Conservation (phyloP, 192 early-diverging fungal genomes). For the Kappamyces sp. region DNA sequence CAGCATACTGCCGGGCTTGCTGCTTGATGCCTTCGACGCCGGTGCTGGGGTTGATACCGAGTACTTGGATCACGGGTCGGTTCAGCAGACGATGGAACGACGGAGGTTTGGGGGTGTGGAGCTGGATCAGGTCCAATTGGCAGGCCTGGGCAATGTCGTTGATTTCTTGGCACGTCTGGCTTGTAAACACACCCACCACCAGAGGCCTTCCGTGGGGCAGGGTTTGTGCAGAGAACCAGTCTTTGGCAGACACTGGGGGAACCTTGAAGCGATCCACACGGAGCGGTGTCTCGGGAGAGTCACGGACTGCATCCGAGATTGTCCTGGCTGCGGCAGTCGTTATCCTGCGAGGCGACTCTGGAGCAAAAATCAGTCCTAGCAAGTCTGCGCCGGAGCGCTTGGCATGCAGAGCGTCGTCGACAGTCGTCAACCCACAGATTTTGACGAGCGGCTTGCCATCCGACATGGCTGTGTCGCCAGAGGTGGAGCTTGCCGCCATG, state of each 20-base stretch:
- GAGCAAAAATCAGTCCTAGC: conserved; percentile 91
- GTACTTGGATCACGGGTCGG: conserved; percentile 82
- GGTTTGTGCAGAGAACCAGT: neutral
- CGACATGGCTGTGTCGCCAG: neutral
- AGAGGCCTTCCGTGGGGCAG: conserved; percentile 55
- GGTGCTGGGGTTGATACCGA: conserved; percentile 66
- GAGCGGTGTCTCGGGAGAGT: conserved; percentile 1
- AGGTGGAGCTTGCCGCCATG: conserved; percentile 1
- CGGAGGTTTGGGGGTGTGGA: conserved; percentile 77
- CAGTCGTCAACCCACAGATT: conserved; percentile 84
- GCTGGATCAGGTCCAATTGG: conserved; percentile 86
- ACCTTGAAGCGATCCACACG: conserved; percentile 15
- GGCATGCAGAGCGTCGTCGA: conserved; percentile 74
- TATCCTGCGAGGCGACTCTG: conserved; percentile 72
- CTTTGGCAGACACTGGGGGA: conserved; percentile 2
- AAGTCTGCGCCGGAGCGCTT: conserved; percentile 77
- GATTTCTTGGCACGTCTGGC: conserved; percentile 76
- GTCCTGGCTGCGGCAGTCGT: conserved; percentile 52
- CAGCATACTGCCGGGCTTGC: conserved; percentile 11
- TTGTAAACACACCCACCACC: conserved; percentile 90
- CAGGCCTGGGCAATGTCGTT: conserved; percentile 51
- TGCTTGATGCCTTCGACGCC: conserved; percentile 28
- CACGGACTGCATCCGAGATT: conserved; percentile 67
- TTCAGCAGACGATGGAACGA: conserved; percentile 65
- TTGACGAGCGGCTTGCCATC: conserved; percentile 62